Evolutionary conservation across 1,139 yeast species (phyloP).

Genomic region (Candida sojae): DNA sequence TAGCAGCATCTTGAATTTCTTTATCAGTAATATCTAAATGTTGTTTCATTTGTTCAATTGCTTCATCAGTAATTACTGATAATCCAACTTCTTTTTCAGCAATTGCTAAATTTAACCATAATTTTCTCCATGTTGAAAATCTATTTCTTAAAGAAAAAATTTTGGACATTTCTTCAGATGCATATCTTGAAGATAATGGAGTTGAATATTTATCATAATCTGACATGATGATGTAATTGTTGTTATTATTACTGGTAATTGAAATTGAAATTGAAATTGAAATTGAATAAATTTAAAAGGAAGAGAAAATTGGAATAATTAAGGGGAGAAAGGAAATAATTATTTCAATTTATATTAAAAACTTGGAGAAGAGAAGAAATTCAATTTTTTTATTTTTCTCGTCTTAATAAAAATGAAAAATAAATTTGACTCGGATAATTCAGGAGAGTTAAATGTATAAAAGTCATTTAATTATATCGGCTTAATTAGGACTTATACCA

Average conservation of each 20-base stretch:
- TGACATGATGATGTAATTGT: conserved; percentile 35
- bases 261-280: no score
- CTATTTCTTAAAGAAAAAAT: conserved; percentile 92
- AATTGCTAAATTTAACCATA: conserved; percentile 93
- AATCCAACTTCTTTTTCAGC: conserved; percentile 94
- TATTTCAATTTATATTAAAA: no score
- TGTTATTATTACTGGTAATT: neutral
- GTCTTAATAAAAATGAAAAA: no score
- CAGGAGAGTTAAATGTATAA: no score
- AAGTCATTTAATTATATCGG: no score
- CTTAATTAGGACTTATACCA: no score
- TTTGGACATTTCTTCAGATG: conserved; percentile 94
- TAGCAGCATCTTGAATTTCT: conserved; percentile 84
- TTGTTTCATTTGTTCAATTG: conserved; percentile 78
- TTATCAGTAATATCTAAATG: conserved; percentile 87
- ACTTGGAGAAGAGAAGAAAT: no score
- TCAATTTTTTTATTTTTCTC: no score
- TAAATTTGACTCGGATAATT: no score
- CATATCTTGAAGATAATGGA: conserved; percentile 95
- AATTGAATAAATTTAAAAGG: no score
- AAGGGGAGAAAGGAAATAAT: no score
- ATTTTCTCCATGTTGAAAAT: conserved; percentile 97
- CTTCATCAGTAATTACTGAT: conserved; percentile 82
- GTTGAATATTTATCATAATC: conserved; percentile 76
- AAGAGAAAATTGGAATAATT: no score